Evolutionary conservation across 495 filamentous ascomycete genomes (phyloP), one percentile per base, ranked within the genome.

Genomic region (Penicillium macrosclerotiorum): DNA sequence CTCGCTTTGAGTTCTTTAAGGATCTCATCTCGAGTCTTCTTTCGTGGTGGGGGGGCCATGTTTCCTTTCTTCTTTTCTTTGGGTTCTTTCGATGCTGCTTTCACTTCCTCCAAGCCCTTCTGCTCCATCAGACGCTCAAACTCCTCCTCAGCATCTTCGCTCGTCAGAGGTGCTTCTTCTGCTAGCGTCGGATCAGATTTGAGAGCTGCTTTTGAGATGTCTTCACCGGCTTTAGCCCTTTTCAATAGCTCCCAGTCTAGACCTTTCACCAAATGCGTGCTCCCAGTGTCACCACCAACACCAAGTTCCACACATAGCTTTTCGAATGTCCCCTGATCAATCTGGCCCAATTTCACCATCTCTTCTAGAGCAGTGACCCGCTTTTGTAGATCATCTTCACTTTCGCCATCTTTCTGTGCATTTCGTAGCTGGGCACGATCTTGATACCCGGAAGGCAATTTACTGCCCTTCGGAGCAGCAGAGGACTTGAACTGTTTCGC

Each of bases 221-320:
- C 82, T 63, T 92, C 88, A 4, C 88, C 88, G 38, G 75, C 79
- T 53, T 74, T 77, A 22, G 90, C 76, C 57, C 85, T 76, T 63
- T 85, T 81, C 36, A 98, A 67, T 14, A 98, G 66, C 64, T 82
- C 82, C 57, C 84, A 85, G 67, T 98, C 94, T 46, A 98, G 65
- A 2, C 93, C 93, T 65, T 96, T 97, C 23, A 96, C 82, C 56
- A 96, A 68, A 75, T 94, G 88, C 26, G 88, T 92, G 54, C 83
- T 85, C 2, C 67, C 67, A 22, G 89, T 59, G 60, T 95, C 89
- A 4, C 90, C 92, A 2, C 90, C 91, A 3, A 90, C 82, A 1
- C 70, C 69, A 40, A 96, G 86, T 53, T 94, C 80, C 35, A 76
- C 73, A 19, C 82, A 72, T 31, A 93, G 62, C 51, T 77, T 80